Percentiles rank a stretch among this genome's conserved stretches.
These are phyloP conservation scores for Cajanus cajan DNA, from an alignment of 306 rosid species.

Conservation along the genomic window DNA sequence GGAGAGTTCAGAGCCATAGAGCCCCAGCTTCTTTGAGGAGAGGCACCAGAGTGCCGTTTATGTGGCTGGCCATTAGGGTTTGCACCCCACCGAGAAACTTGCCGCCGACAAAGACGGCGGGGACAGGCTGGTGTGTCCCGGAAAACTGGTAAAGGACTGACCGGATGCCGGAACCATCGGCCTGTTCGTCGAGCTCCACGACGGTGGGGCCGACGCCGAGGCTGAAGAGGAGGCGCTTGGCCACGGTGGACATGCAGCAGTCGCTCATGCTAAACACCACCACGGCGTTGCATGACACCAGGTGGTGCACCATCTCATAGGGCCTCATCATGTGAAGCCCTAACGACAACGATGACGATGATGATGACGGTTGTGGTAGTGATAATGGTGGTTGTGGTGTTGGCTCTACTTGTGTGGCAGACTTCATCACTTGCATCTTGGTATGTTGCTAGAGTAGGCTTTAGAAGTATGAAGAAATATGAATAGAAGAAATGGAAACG, in stretches of 20 bases:
- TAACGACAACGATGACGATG: neutral
- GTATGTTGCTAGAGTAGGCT: neutral
- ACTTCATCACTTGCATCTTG: constrained; percentile 45
- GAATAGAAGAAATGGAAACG: neutral
- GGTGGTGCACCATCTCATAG: constrained; percentile 48
- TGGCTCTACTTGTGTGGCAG: constrained; percentile 9
- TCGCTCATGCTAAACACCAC: constrained; percentile 68
- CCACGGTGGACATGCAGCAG: constrained; percentile 87
- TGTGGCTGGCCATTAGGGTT: constrained; percentile 75
- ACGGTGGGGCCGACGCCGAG: constrained; percentile 77
- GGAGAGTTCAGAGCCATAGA: constrained; percentile 51
- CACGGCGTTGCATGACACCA: constrained; percentile 63
- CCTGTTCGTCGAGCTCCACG: constrained; percentile 61
- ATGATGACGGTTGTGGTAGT: no score
- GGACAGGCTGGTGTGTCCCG: constrained; percentile 45
- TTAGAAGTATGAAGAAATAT: neutral
- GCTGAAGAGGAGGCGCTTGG: constrained; percentile 76
- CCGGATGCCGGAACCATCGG: constrained; percentile 41
- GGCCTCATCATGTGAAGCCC: constrained; percentile 16
- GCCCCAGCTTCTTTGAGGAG: constrained; percentile 83
- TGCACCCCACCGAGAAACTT: constrained; percentile 79
- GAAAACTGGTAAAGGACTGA: constrained; percentile 44
- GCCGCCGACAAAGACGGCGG: constrained; percentile 72
- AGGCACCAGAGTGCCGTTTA: constrained; percentile 72
- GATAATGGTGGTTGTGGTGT: neutral